Conservation (phyloP, 192 early-diverging fungal genomes). For the Coemansia sp. region DNA sequence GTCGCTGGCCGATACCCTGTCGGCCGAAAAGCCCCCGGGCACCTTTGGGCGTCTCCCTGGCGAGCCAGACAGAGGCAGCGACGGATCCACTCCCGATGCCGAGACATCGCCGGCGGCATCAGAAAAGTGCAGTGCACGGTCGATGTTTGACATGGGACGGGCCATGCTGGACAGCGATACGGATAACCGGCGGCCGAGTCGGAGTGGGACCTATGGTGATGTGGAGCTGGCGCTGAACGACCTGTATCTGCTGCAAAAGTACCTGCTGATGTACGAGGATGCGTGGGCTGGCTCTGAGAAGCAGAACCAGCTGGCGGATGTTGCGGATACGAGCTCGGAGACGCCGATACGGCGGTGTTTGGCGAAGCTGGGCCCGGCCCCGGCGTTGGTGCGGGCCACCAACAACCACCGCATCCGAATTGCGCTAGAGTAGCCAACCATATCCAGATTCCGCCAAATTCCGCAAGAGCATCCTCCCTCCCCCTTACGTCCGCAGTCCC, state of each 20-base stretch:
- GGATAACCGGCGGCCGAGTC: background rate
- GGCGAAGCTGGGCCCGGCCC: constrained; percentile 13
- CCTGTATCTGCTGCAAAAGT: constrained; percentile 45
- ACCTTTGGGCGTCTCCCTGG: no score
- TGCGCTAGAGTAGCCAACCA: background rate
- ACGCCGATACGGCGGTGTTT: constrained; percentile 29
- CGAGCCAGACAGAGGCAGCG: no score
- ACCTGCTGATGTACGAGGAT: constrained; percentile 31
- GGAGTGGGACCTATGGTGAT: background rate
- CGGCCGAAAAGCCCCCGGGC: no score
- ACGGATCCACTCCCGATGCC: no score
- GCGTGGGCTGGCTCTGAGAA: constrained; percentile 7
- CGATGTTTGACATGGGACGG: constrained; percentile 20
- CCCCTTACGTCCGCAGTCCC: no score
- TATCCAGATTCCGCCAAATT: no score
- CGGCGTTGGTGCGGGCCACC: constrained; percentile 4
- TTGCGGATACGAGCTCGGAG: background rate
- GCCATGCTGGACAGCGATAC: background rate
- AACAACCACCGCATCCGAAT: constrained; percentile 40
- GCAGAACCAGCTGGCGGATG: background rate
- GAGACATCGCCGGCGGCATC: no score
- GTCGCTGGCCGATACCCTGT: no score
- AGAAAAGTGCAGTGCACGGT: constrained; percentile 23
- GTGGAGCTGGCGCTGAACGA: constrained; percentile 34
- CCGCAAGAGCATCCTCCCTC: no score